A percentile compares a stretch with the other conserved stretches of the same genome.
Evolutionary conservation across 2,329 filamentous ascomycete genomes (phyloP).

Genomic region (Cadophora gregata): DNA sequence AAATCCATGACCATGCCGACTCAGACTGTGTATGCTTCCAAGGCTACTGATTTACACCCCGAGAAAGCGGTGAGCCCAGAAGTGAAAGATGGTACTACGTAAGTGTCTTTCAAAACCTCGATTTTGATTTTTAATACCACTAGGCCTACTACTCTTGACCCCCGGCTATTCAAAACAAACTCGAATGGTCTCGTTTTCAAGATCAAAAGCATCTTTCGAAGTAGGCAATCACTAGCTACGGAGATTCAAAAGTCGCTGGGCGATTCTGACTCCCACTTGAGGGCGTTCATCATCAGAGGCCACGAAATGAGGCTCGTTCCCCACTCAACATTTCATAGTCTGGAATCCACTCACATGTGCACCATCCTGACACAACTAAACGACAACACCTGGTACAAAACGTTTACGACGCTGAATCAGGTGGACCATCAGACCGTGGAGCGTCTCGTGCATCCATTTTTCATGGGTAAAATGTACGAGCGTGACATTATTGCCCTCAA

Average conservation of each 20-base stretch:
- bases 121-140: conserved; percentile 21
- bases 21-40: not conserved
- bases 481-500: conserved; percentile 39
- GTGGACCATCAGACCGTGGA: conserved; percentile 30
- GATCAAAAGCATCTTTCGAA: conserved; percentile 38
- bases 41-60: not conserved
- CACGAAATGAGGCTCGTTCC: conserved; percentile 32
- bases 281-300: conserved; percentile 36
- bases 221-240: conserved; percentile 39
- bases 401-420: conserved; percentile 30
- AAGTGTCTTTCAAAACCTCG: not conserved
- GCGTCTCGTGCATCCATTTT: conserved; percentile 23
- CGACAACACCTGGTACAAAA: conserved; percentile 39
- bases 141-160: conserved; percentile 28
- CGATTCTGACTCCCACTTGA: conserved; percentile 33
- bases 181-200: conserved; percentile 35
- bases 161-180: conserved; percentile 36
- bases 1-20: not conserved
- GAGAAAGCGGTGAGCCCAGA: conserved; percentile 18
- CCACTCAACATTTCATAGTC: conserved; percentile 40
- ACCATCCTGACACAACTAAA: conserved; percentile 40
- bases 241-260: conserved; percentile 37
- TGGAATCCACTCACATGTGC: conserved; percentile 40
- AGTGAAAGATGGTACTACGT: conserved; percentile 18
- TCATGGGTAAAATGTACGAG: conserved; percentile 18